These are phyloP conservation scores for Fusarium nodosum DNA, from an alignment of 2,329 filamentous ascomycete genomes.

Conservation along the genomic window DNA sequence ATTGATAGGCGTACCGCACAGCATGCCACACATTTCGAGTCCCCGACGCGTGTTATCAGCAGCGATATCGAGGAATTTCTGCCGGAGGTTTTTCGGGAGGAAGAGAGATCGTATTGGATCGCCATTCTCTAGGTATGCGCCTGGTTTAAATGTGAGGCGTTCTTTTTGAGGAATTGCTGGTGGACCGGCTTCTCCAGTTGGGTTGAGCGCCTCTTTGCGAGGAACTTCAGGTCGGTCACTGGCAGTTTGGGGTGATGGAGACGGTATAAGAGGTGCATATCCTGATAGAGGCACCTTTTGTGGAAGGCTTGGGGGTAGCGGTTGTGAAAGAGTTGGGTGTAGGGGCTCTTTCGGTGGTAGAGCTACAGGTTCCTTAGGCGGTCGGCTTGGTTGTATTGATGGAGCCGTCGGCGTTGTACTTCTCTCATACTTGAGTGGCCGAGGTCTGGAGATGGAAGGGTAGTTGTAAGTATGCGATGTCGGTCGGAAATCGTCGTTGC, in stretches of 20 bases:
- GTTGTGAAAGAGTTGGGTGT: slow-evolving; percentile 12
- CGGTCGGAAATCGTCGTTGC: slow-evolving; percentile 48
- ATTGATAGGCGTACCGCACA: slow-evolving; percentile 90
- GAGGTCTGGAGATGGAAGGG: slow-evolving; percentile 67
- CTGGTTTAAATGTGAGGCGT: slow-evolving; percentile 77
- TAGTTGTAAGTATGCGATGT: slow-evolving; percentile 63
- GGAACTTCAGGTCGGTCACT: slow-evolving; percentile 48
- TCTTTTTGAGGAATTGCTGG: slow-evolving; percentile 62
- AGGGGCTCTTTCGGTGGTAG: slow-evolving; percentile 47
- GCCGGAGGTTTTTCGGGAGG: slow-evolving; percentile 80
- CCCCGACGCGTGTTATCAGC: slow-evolving; percentile 82
- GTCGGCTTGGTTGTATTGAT: slow-evolving; percentile 52
- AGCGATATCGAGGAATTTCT: slow-evolving; percentile 80
- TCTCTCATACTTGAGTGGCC: slow-evolving; percentile 62
- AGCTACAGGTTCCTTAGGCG: slow-evolving; percentile 51
- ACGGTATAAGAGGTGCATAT: slow-evolving; percentile 44
- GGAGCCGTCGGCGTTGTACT: slow-evolving; percentile 34
- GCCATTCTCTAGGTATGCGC: slow-evolving; percentile 91
- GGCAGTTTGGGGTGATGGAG: slow-evolving; percentile 27
- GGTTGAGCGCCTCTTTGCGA: slow-evolving; percentile 47
- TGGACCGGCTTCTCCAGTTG: slow-evolving; percentile 21
- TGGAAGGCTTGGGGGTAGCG: slow-evolving; percentile 47
- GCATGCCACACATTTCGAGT: slow-evolving; percentile 93
- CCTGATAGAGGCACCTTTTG: slow-evolving; percentile 49
- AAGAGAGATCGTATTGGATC: slow-evolving; percentile 89